Evolutionary conservation across 2,329 filamentous ascomycete species (phyloP).

Genomic region (Fusarium albidum): DNA sequence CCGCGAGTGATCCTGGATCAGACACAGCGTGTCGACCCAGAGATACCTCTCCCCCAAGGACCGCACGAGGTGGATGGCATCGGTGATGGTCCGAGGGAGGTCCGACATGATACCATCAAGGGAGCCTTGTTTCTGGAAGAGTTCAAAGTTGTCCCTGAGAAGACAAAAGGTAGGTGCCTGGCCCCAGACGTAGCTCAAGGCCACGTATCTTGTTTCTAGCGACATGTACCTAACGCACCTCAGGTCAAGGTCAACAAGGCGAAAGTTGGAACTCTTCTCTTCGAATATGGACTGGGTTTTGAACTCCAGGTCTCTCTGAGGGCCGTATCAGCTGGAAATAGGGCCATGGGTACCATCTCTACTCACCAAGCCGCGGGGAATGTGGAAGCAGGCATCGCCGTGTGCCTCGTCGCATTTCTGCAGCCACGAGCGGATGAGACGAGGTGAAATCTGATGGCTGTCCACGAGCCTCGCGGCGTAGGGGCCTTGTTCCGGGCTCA

Average conservation of each 20-base stretch:
- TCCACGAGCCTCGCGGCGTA: neutral
- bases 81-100: neutral
- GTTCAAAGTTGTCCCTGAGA: neutral
- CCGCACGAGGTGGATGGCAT: slow-evolving; percentile 15
- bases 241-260: slow-evolving; percentile 5
- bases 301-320: neutral
- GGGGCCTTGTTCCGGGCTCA: neutral
- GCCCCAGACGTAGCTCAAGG: neutral
- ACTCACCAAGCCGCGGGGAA: slow-evolving; percentile 7
- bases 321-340: neutral
- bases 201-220: neutral
- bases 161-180: neutral
- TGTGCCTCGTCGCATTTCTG: slow-evolving; percentile 4
- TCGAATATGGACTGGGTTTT: neutral
- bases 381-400: slow-evolving; percentile 7
- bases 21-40: slow-evolving; percentile 31
- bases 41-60: slow-evolving; percentile 21
- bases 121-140: neutral
- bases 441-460: neutral
- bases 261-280: slow-evolving; percentile 8
- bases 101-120: neutral
- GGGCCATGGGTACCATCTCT: no score
- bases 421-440: slow-evolving; percentile 5
- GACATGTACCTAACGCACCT: slow-evolving; percentile 6
- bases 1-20: slow-evolving; percentile 22